phyloP scores from a whole-genome alignment of 208 protist species.

The Crithidia mellificae region DNA sequence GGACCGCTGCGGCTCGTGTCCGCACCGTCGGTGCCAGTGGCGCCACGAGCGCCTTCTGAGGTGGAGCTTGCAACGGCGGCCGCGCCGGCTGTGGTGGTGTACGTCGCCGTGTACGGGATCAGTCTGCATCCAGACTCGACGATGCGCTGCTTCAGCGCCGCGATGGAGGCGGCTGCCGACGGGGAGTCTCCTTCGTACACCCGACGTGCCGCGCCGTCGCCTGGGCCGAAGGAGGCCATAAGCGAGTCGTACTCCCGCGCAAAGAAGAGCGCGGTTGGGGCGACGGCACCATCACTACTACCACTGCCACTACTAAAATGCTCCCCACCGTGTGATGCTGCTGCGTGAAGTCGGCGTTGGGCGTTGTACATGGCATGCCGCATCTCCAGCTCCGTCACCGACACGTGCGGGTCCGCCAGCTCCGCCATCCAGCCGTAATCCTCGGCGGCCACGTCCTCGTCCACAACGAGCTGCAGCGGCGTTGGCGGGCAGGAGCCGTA shows the following conservation, averaged over 20 bases:
- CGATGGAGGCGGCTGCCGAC: conserved; percentile 37
- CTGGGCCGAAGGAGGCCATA: conserved; percentile 43
- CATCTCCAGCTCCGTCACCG: conserved; percentile 96
- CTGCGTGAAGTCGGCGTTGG: conserved; percentile 30
- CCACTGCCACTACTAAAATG: no score
- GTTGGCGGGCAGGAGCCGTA: conserved; percentile 76
- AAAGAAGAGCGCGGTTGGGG: conserved; percentile 78
- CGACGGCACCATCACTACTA: no score
- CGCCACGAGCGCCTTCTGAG: not conserved
- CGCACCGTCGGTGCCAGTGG: not conserved
- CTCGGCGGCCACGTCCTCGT: conserved; percentile 63
- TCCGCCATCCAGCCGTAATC: conserved; percentile 73
- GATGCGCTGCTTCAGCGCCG: conserved; percentile 43
- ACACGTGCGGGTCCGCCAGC: conserved; percentile 55
- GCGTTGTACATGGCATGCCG: conserved; percentile 81
- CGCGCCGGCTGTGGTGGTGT: not conserved
- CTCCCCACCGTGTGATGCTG: no score
- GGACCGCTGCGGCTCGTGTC: not conserved
- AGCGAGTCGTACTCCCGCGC: conserved; percentile 50
- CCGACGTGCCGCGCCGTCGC: conserved; percentile 12
- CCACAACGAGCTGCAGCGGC: conserved; percentile 69
- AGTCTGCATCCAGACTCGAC: conserved; percentile 30
- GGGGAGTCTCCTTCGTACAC: conserved; percentile 70
- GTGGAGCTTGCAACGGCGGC: not conserved
- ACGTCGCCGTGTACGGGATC: conserved; percentile 58